Evolutionary conservation across 31 red algal genomes (phyloP).

Genomic region (Odonthalia washingtoniensis): DNA sequence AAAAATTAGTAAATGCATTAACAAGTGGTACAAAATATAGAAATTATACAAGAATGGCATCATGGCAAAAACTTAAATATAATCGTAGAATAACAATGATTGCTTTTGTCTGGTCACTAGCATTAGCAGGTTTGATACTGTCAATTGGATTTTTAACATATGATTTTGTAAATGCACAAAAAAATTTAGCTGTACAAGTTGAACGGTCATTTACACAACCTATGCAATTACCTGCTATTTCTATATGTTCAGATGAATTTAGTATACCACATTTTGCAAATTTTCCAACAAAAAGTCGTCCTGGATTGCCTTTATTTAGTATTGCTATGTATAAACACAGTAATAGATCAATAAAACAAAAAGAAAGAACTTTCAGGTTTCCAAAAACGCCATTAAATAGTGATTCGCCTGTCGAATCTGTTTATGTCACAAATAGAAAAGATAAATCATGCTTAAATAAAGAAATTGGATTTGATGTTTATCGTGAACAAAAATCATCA

Average conservation of each 20-base stretch:
- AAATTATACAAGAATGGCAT: conserved; percentile 35
- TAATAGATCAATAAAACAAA: neutral
- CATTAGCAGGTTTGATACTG: conserved; percentile 58
- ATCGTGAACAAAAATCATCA: neutral
- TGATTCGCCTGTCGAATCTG: neutral
- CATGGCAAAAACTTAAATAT: conserved; percentile 53
- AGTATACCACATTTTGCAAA: conserved; percentile 37
- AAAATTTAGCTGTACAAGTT: conserved; percentile 54
- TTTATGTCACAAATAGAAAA: neutral
- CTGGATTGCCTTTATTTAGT: conserved; percentile 38
- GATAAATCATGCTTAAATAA: neutral
- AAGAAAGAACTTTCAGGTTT: neutral
- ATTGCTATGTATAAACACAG: neutral
- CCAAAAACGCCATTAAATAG: neutral
- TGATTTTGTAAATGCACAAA: conserved; percentile 55
- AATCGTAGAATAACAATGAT: conserved; percentile 59
- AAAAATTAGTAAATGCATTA: neutral
- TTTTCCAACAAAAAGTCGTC: conserved; percentile 27
- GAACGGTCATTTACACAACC: conserved; percentile 8
- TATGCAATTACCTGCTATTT: conserved; percentile 50
- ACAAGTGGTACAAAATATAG: conserved; percentile 35
- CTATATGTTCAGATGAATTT: conserved; percentile 49
- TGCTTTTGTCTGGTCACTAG: conserved; percentile 60
- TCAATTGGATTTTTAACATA: conserved; percentile 69
- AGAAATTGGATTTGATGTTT: neutral